Evolutionary conservation across 345 rosid genomes (phyloP).

Genomic region (Pistacia atlantica): DNA sequence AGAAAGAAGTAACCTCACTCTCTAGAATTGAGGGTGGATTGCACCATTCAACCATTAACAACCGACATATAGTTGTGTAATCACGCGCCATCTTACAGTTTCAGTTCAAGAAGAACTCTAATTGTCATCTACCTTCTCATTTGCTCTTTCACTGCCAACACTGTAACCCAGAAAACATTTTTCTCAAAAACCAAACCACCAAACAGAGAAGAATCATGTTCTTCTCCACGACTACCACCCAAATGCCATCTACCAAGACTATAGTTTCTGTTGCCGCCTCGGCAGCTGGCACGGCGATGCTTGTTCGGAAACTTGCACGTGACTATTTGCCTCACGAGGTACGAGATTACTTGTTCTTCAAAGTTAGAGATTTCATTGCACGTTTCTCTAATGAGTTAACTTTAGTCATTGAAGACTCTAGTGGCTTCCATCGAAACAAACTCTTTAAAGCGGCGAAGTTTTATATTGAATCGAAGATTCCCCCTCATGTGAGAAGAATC

Average conservation of each 20-base stretch:
- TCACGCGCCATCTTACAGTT: too few relatives aligned
- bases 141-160: background rate
- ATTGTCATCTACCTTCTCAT: background rate
- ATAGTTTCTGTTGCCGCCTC: constrained; percentile 42
- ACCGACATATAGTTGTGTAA: too few relatives aligned
- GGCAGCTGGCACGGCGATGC: constrained; percentile 35
- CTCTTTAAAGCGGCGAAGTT: constrained; percentile 37
- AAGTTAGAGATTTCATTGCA: constrained; percentile 21
- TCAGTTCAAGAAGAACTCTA: too few relatives aligned
- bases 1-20: too few relatives aligned
- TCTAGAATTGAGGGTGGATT: too few relatives aligned
- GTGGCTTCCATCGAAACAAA: constrained; percentile 32
- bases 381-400: constrained; percentile 30
- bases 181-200: too few relatives aligned
- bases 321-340: constrained; percentile 39
- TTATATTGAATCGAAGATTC: constrained; percentile 40
- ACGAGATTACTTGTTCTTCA: constrained; percentile 21
- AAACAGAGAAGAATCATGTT: background rate
- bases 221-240: background rate
- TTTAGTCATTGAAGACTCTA: constrained; percentile 33
- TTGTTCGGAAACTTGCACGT: constrained; percentile 23
- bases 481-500: constrained; percentile 26
- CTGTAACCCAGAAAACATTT: background rate
- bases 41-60: too few relatives aligned
- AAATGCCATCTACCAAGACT: constrained; percentile 25